A percentile compares a stretch with the other conserved stretches of the same genome.
phyloP scores from a whole-genome alignment of 2,329 filamentous ascomycete genomes.

The Arthrobotrys musiformis region DNA sequence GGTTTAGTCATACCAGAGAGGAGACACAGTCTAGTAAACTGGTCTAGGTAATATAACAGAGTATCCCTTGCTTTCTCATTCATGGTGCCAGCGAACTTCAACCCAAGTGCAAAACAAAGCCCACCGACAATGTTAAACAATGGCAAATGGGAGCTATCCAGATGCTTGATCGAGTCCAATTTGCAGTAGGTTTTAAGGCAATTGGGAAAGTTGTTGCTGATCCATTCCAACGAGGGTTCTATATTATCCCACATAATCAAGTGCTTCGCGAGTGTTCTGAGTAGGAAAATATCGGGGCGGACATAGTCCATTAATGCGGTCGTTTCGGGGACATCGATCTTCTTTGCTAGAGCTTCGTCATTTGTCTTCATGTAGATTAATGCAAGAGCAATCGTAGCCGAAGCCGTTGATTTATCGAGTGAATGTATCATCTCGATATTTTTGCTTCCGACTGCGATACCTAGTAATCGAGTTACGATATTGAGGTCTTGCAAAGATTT shows the following conservation, averaged over 20 bases:
- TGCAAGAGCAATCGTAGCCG: slow-evolving; percentile 88
- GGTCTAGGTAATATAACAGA: slow-evolving; percentile 83
- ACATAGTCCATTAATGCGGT: slow-evolving; percentile 94
- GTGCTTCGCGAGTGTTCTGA: slow-evolving; percentile 88
- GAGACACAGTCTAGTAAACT: slow-evolving; percentile 81
- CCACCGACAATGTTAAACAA: slow-evolving; percentile 93
- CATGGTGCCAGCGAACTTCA: slow-evolving; percentile 79
- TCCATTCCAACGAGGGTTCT: slow-evolving; percentile 77
- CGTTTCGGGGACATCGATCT: slow-evolving; percentile 92
- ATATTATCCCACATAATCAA: slow-evolving; percentile 93
- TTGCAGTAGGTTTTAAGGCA: slow-evolving; percentile 74
- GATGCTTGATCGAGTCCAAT: slow-evolving; percentile 70
- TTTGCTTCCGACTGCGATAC: slow-evolving; percentile 86
- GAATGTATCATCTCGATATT: slow-evolving; percentile 92
- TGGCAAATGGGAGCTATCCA: slow-evolving; percentile 85
- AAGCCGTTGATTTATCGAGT: slow-evolving; percentile 89
- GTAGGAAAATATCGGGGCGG: slow-evolving; percentile 87
- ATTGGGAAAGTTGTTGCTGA: slow-evolving; percentile 76
- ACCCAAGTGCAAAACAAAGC: slow-evolving; percentile 81
- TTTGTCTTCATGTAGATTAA: slow-evolving; percentile 98
- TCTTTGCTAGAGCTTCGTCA: slow-evolving; percentile 83
- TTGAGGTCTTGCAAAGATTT: slow-evolving; percentile 93
- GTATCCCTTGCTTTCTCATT: slow-evolving; percentile 79
- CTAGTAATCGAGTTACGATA: slow-evolving; percentile 85
- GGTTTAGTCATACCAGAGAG: slow-evolving; percentile 63